Conservation (phyloP, 2,329 filamentous ascomycete genomes). For the Fusarium sp. region DNA sequence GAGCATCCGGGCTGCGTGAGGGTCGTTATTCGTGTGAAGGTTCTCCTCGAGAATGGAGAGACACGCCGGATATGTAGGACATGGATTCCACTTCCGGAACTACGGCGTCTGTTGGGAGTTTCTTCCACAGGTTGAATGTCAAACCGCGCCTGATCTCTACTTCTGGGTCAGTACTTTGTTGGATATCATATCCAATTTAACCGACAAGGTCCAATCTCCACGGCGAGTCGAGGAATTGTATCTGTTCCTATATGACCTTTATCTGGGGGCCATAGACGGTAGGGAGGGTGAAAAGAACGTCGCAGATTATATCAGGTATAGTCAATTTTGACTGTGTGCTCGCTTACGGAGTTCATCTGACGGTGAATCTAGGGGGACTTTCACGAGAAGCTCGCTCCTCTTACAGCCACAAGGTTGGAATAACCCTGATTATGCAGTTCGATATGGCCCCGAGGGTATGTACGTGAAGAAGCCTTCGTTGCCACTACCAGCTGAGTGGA, state of each 20-base stretch:
- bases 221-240: neutral
- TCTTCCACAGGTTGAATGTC: neutral
- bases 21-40: neutral
- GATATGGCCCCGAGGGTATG: neutral
- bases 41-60: neutral
- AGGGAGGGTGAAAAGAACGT: neutral
- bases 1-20: neutral
- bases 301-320: neutral
- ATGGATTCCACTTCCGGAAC: neutral
- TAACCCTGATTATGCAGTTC: neutral
- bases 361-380: neutral
- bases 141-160: accelerated
- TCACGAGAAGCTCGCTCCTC: neutral
- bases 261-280: no score
- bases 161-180: neutral
- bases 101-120: neutral
- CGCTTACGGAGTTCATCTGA: neutral
- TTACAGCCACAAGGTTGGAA: neutral
- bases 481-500: neutral
- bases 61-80: neutral
- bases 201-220: neutral
- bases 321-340: no score
- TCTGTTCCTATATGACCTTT: neutral
- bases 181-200: neutral
- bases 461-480: neutral